Conservation (phyloP, 106 monocot species). For the Apostasia ramifera region DNA sequence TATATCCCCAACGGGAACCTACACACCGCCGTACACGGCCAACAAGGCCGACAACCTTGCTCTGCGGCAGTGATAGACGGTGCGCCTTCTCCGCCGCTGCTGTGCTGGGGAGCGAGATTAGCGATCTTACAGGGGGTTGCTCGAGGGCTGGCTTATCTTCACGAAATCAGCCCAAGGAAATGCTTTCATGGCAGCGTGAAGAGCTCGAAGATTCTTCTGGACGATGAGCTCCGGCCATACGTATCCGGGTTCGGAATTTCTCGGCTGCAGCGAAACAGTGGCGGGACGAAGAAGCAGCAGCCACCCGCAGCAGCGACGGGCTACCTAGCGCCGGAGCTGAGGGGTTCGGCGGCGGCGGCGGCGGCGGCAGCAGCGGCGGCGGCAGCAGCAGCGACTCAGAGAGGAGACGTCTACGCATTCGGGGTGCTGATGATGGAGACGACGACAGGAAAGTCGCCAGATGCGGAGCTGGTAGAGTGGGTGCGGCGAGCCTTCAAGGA, state of each 20-base stretch:
- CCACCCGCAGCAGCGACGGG: conserved; percentile 5
- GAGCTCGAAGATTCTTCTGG: conserved; percentile 79
- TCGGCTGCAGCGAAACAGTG: conserved; percentile 57
- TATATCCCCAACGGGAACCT: conserved; percentile 76
- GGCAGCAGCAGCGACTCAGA: conserved; percentile 45
- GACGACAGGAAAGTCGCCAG: conserved; percentile 48
- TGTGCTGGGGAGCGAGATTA: conserved; percentile 53
- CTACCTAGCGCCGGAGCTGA: background rate
- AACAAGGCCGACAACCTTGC: background rate
- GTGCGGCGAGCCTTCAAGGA: conserved; percentile 77
- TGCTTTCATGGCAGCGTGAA: conserved; percentile 68
- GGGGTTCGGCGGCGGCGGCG: conserved; percentile 12
- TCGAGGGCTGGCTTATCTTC: conserved; percentile 63
- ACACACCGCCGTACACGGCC: conserved; percentile 54
- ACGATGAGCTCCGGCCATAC: conserved; percentile 56
- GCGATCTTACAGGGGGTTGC: conserved; percentile 58
- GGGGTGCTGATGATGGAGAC: conserved; percentile 63
- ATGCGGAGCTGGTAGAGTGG: conserved; percentile 46
- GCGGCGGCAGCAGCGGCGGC: conserved; percentile 43
- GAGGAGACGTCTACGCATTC: conserved; percentile 79
- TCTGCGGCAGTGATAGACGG: conserved; percentile 25
- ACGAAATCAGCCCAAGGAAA: conserved; percentile 73
- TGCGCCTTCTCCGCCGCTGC: conserved; percentile 7
- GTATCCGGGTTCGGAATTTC: conserved; percentile 78
- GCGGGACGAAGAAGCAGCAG: conserved; percentile 3